Conservation (phyloP, 495 filamentous ascomycete species). For the Hypoxylon fuscum region DNA sequence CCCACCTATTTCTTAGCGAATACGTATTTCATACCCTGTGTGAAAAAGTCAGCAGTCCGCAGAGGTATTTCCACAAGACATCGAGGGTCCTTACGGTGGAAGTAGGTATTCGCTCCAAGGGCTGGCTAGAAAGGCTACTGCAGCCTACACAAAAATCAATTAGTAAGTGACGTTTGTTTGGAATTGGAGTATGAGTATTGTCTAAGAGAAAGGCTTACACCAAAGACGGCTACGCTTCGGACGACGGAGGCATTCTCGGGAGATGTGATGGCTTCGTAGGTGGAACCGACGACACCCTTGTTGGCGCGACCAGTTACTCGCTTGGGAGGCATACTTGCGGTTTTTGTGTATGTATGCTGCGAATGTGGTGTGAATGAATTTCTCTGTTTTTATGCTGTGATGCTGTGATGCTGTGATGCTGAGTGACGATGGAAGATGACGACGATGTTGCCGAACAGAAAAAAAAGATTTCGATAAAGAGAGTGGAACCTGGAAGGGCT, state of each 20-base stretch:
- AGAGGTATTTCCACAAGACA: background rate
- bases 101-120: conserved; percentile 78
- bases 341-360: background rate
- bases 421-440: background rate
- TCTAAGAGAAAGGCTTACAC: conserved; percentile 62
- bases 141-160: conserved; percentile 59
- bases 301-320: conserved; percentile 43
- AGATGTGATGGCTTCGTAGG: conserved; percentile 71
- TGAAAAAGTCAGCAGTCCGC: conserved; percentile 4
- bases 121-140: conserved; percentile 77
- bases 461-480: conserved; percentile 13
- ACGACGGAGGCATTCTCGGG: conserved; percentile 81
- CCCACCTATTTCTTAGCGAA: background rate
- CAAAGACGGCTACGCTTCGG: conserved; percentile 75
- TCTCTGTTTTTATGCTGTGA: background rate
- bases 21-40: conserved; percentile 14
- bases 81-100: conserved; percentile 62
- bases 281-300: conserved; percentile 53
- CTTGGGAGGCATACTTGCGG: conserved; percentile 51
- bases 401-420: background rate
- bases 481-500: background rate
- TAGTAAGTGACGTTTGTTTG: background rate
- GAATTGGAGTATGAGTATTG: background rate
- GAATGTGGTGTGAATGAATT: conserved; percentile 1
- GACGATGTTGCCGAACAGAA: background rate